Conservation (phyloP, 1,284 basidiomycete species). For the Porodaedalea pini region DNA sequence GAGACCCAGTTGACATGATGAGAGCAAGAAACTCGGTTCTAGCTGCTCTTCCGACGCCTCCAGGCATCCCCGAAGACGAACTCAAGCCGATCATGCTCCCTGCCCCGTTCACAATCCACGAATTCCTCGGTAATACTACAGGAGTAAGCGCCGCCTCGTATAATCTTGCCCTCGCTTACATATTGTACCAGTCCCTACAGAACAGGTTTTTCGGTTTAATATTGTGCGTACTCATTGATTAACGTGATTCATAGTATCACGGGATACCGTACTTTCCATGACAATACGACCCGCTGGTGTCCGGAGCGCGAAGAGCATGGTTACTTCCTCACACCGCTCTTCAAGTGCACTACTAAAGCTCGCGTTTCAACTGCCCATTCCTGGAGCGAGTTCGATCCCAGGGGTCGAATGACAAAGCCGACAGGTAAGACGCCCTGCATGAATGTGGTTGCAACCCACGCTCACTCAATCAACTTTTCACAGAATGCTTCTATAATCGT, state of each 20-base stretch:
- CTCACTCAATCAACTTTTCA: neutral
- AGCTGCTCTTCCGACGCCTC: constrained; percentile 56
- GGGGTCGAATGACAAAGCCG: constrained; percentile 51
- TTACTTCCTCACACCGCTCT: constrained; percentile 64
- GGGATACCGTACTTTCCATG: constrained; percentile 62
- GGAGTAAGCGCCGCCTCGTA: constrained; percentile 42
- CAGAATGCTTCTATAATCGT: constrained; percentile 75
- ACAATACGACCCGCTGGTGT: constrained; percentile 69
- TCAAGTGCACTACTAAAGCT: constrained; percentile 73
- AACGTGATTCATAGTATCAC: constrained; percentile 42
- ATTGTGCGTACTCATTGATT: constrained; percentile 15
- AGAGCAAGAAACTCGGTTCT: constrained; percentile 52
- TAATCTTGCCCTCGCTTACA: constrained; percentile 2
- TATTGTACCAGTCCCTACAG: constrained; percentile 40
- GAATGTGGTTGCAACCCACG: no score
- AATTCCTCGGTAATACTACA: constrained; percentile 59
- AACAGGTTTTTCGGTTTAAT: constrained; percentile 37
- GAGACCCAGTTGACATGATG: constrained; percentile 47
- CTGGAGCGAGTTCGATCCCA: constrained; percentile 60
- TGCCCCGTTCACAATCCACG: constrained; percentile 56
- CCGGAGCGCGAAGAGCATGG: constrained; percentile 76
- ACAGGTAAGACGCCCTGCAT: constrained; percentile 51
- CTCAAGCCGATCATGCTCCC: constrained; percentile 66
- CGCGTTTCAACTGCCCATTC: constrained; percentile 67
- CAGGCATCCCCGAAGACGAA: constrained; percentile 55